phyloP scores from a whole-genome alignment of 305 asterid species.

The Fraxinus ornus region DNA sequence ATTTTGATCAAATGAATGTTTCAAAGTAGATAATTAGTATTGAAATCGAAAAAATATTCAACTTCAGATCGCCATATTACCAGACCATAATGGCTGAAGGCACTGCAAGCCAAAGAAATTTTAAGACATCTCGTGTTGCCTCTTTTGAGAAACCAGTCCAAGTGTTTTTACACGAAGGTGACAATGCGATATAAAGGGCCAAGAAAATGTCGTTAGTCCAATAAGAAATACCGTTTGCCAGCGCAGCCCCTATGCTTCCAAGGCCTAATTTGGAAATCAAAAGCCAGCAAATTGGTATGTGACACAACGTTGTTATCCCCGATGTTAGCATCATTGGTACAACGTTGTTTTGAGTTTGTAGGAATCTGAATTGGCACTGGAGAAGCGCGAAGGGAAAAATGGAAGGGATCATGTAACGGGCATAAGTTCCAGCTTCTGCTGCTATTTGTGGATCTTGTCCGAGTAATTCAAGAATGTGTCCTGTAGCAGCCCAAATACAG shows the following conservation, averaged over 20 bases:
- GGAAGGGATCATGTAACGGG: constrained; percentile 52
- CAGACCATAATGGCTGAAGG: constrained; percentile 57
- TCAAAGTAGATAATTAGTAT: background rate
- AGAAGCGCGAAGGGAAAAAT: constrained; percentile 53
- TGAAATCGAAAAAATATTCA: background rate
- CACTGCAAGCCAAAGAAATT: constrained; percentile 43
- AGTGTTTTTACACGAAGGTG: constrained; percentile 40
- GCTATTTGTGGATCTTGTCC: constrained; percentile 61
- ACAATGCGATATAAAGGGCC: constrained; percentile 32
- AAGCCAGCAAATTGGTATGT: constrained; percentile 40
- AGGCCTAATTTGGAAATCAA: constrained; percentile 36
- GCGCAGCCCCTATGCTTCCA: constrained; percentile 57
- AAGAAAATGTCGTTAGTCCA: constrained; percentile 47
- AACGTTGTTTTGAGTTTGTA: constrained; percentile 56
- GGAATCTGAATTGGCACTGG: constrained; percentile 56
- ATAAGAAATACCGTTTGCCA: constrained; percentile 47
- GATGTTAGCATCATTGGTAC: constrained; percentile 55
- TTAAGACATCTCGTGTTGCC: constrained; percentile 38
- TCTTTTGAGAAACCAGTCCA: constrained; percentile 46
- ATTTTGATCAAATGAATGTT: background rate
- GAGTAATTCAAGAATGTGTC: constrained; percentile 39
- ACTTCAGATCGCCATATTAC: constrained; percentile 12
- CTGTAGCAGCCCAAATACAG: constrained; percentile 56
- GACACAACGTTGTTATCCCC: constrained; percentile 41
- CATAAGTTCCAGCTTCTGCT: constrained; percentile 52